Evolutionary conservation across 2,329 filamentous ascomycete species (phyloP).

Genomic region (Fusarium odoratissimum): DNA sequence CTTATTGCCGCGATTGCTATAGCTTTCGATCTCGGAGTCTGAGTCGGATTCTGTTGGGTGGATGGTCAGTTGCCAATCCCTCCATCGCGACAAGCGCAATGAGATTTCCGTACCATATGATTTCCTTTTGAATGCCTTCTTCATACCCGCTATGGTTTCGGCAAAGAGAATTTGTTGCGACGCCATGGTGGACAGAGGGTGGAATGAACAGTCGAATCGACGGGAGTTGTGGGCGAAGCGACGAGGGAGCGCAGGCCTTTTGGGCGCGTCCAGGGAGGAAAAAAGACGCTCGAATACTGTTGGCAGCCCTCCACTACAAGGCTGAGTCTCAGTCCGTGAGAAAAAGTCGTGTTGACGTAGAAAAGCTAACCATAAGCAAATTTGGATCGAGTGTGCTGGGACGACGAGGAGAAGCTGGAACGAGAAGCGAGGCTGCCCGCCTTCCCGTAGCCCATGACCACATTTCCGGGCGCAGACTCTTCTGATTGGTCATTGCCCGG

Average conservation of each 20-base stretch:
- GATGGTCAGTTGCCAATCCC: slow-evolving; percentile 36
- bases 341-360: slow-evolving; percentile 18
- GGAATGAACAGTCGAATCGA: slow-evolving; percentile 23
- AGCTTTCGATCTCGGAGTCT: slow-evolving; percentile 76
- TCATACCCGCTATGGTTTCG: slow-evolving; percentile 76
- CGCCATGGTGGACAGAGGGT: slow-evolving; percentile 50
- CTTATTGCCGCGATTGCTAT: slow-evolving; percentile 82
- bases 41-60: slow-evolving; percentile 76
- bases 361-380: slow-evolving; percentile 28
- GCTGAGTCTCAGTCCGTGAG: neutral
- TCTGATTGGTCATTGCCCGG: slow-evolving; percentile 34
- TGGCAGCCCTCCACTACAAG: neutral
- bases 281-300: neutral
- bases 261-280: neutral
- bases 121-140: slow-evolving; percentile 73
- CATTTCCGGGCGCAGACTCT: slow-evolving; percentile 41
- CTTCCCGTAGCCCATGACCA: slow-evolving; percentile 48
- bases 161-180: slow-evolving; percentile 71
- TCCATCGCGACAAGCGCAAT: slow-evolving; percentile 1
- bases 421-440: slow-evolving; percentile 48
- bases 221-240: slow-evolving; percentile 32
- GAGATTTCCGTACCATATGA: slow-evolving; percentile 63
- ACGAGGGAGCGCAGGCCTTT: slow-evolving; percentile 28
- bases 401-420: slow-evolving; percentile 44
- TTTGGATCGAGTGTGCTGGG: slow-evolving; percentile 42